These are phyloP conservation scores for Phytophthora pini DNA, from an alignment of 352 stramenopile species.

Conservation along the genomic window DNA sequence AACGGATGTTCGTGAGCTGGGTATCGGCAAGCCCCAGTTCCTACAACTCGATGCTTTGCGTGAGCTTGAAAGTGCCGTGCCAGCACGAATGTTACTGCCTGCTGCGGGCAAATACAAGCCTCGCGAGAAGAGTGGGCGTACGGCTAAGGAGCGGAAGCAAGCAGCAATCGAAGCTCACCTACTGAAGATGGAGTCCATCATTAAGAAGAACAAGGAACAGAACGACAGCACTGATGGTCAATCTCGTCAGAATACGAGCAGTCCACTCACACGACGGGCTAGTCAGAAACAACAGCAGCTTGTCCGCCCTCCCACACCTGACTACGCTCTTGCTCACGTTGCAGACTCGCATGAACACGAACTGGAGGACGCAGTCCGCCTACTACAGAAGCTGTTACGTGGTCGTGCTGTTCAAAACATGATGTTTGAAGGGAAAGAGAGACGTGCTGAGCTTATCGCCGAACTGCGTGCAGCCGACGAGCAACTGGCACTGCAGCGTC, in stretches of 20 bases:
- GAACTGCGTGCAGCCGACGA: conserved; percentile 88
- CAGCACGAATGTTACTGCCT: conserved; percentile 56
- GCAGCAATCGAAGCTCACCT: conserved; percentile 80
- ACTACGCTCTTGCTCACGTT: conserved; percentile 51
- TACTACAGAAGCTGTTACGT: conserved; percentile 90
- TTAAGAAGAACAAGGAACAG: conserved; percentile 70
- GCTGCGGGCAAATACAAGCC: conserved; percentile 52
- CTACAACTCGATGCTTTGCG: conserved; percentile 59
- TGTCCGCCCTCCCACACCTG: conserved; percentile 80
- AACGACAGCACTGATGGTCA: conserved; percentile 7
- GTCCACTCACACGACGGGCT: conserved; percentile 32
- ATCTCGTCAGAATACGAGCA: conserved; percentile 4
- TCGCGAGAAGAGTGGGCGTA: conserved; percentile 55
- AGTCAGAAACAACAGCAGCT: conserved; percentile 58
- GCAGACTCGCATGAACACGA: conserved; percentile 53
- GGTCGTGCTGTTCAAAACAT: conserved; percentile 93
- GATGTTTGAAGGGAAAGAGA: conserved; percentile 93
- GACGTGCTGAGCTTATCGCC: conserved; percentile 85
- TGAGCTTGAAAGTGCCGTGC: conserved; percentile 72
- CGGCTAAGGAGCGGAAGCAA: conserved; percentile 83
- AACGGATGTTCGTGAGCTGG: conserved; percentile 55
- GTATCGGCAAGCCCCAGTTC: conserved; percentile 62
- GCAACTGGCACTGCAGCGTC: conserved; percentile 21
- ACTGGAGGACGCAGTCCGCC: conserved; percentile 65
- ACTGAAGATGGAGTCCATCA: conserved; percentile 88